Percentiles rank a stretch among this genome's conserved stretches.
These are phyloP conservation scores for Calonectria ilicicola DNA, from an alignment of 2,329 filamentous ascomycete genomes.

Conservation along the genomic window DNA sequence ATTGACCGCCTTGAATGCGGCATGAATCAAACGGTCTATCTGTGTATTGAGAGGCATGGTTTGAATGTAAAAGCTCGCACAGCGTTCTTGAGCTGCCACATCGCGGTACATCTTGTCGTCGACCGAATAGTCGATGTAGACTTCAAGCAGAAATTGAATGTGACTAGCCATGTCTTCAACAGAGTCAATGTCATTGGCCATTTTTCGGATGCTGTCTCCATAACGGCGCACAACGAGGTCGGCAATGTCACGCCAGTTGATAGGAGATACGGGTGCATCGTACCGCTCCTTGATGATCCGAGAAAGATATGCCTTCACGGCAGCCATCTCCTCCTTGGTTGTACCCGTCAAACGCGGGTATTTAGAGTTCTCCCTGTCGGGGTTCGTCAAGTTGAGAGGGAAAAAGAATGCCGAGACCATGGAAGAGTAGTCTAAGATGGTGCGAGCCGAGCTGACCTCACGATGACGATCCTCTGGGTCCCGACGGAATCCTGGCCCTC, in stretches of 20 bases:
- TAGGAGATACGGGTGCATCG: background rate
- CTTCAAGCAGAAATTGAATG: constrained; percentile 49
- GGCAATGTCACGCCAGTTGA: constrained; percentile 72
- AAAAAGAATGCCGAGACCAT: constrained; percentile 58
- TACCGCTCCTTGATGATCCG: constrained; percentile 2
- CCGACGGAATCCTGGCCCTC: constrained; percentile 38
- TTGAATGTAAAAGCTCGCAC: constrained; percentile 16
- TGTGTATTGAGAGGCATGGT: constrained; percentile 10
- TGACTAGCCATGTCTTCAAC: constrained; percentile 36
- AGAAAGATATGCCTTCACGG: constrained; percentile 3
- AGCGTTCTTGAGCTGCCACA: constrained; percentile 5
- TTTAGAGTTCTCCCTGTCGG: constrained; percentile 20
- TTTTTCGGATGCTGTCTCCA: constrained; percentile 59
- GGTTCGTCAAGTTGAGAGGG: constrained; percentile 53
- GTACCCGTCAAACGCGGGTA: constrained; percentile 33
- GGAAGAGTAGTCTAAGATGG: constrained; percentile 52
- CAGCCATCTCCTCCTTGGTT: background rate
- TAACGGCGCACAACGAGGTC: constrained; percentile 73
- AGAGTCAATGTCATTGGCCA: constrained; percentile 37
- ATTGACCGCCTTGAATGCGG: constrained; percentile 15
- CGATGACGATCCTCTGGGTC: constrained; percentile 50
- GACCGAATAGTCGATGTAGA: constrained; percentile 52
- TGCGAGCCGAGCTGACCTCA: constrained; percentile 48
- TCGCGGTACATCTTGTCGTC: constrained; percentile 2
- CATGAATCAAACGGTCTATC: background rate